These are phyloP conservation scores for Pseudogymnoascus sp. DNA, from an alignment of 2,329 filamentous ascomycete genomes.

Conservation along the genomic window DNA sequence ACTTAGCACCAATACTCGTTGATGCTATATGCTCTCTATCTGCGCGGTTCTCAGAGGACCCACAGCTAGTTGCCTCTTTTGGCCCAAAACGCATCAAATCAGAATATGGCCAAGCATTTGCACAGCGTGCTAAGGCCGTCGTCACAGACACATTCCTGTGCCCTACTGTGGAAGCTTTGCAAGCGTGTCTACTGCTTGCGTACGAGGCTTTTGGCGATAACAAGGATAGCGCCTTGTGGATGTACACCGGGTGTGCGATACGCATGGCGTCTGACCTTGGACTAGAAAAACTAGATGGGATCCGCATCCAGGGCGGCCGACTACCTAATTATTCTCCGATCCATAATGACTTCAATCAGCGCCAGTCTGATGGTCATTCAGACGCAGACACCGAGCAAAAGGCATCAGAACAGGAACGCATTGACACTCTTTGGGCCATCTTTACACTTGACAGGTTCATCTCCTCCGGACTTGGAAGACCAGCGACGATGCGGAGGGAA, in stretches of 20 bases:
- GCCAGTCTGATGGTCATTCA: slow-evolving; percentile 9
- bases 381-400: slow-evolving; percentile 9
- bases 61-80: slow-evolving; percentile 41
- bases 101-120: slow-evolving; percentile 69
- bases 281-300: slow-evolving; percentile 70
- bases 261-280: slow-evolving; percentile 74
- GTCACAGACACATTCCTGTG: slow-evolving; percentile 77
- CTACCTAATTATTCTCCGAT: slow-evolving; percentile 11
- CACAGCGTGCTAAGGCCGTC: slow-evolving; percentile 72
- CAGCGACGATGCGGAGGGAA: slow-evolving; percentile 74
- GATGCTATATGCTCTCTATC: slow-evolving; percentile 78
- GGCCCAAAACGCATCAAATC: slow-evolving; percentile 44
- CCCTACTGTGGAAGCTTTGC: slow-evolving; percentile 73
- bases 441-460: slow-evolving; percentile 83
- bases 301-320: slow-evolving; percentile 44
- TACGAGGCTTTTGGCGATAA: slow-evolving; percentile 86
- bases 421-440: slow-evolving; percentile 84
- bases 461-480: slow-evolving; percentile 75
- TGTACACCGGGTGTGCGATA: slow-evolving; percentile 84
- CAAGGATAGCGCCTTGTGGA: slow-evolving; percentile 85
- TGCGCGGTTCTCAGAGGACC: slow-evolving; percentile 66
- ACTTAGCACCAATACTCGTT: slow-evolving; percentile 74
- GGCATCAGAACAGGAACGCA: slow-evolving; percentile 46
- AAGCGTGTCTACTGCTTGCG: slow-evolving; percentile 73
- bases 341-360: slow-evolving; percentile 4